phyloP scores from a whole-genome alignment of 2,329 filamentous ascomycete genomes.

The Penicillium sp. region DNA sequence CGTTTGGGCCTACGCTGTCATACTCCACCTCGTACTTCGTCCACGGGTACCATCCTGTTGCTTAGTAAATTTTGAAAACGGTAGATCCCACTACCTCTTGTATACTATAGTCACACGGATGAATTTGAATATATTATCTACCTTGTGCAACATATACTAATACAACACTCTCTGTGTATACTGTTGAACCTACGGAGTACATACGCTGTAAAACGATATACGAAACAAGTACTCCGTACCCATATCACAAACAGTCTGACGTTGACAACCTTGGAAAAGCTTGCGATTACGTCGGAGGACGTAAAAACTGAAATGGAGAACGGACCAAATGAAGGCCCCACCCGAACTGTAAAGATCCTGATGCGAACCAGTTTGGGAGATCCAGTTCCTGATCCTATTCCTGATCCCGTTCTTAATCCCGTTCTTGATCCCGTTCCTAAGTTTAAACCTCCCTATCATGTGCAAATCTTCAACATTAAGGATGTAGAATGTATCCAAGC shows the following conservation, averaged over 20 bases:
- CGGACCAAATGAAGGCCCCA: neutral
- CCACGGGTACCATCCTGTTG: neutral
- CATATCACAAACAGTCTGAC: neutral
- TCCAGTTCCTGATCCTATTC: neutral
- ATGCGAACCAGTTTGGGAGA: neutral
- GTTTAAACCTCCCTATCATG: neutral
- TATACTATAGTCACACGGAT: neutral
- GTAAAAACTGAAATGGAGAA: neutral
- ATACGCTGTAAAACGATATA: neutral
- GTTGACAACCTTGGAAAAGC: neutral
- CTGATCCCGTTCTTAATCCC: neutral
- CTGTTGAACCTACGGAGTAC: neutral
- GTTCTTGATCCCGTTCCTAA: neutral
- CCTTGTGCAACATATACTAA: neutral
- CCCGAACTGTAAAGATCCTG: neutral
- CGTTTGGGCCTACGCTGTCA: conserved; percentile 16
- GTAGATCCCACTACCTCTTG: neutral
- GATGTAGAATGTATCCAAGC: neutral
- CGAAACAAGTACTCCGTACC: neutral
- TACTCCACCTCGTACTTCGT: neutral
- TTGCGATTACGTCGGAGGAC: neutral
- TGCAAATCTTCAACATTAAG: neutral
- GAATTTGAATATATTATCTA: neutral
- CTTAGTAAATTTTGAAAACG: neutral
- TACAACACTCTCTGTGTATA: neutral